Percentiles rank a stretch among this genome's conserved stretches.
Evolutionary conservation across 1,139 yeast genomes (phyloP).

Genomic region (Torulaspora pretoriensis): DNA sequence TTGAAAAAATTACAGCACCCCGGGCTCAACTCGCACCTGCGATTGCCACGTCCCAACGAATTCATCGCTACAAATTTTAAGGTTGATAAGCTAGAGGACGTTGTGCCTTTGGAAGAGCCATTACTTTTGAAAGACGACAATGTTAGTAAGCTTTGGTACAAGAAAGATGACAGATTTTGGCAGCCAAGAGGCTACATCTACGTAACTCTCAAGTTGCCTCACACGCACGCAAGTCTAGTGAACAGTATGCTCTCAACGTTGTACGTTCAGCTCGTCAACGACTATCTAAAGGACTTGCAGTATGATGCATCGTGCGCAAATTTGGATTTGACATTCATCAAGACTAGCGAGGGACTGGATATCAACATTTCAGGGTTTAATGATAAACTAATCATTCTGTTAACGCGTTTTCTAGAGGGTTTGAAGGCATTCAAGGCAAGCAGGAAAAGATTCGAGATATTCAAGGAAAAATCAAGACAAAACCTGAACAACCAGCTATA

Average conservation of each 20-base stretch:
- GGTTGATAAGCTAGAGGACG: constrained; percentile 45
- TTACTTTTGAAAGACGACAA: constrained; percentile 43
- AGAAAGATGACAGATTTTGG: constrained; percentile 84
- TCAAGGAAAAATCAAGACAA: constrained; percentile 61
- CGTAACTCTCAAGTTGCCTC: constrained; percentile 63
- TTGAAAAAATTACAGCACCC: constrained; percentile 37
- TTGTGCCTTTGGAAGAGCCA: constrained; percentile 45
- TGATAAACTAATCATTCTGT: constrained; percentile 65
- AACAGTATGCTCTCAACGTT: constrained; percentile 57
- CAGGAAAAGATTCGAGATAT: constrained; percentile 56
- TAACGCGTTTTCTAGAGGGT: constrained; percentile 55
- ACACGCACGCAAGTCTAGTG: constrained; percentile 52
- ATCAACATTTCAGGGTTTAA: constrained; percentile 74
- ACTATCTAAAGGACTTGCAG: constrained; percentile 64
- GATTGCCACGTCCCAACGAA: constrained; percentile 66
- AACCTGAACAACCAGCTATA: constrained; percentile 67
- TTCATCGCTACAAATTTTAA: constrained; percentile 77
- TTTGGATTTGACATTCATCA: constrained; percentile 52
- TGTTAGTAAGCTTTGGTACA: constrained; percentile 68
- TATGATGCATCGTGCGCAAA: constrained; percentile 88
- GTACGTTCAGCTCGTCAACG: constrained; percentile 66
- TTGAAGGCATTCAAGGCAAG: constrained; percentile 52
- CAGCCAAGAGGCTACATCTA: constrained; percentile 80
- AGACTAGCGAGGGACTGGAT: constrained; percentile 67
- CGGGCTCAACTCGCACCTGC: constrained; percentile 43